Percentiles rank a stretch among this genome's conserved stretches.
phyloP scores from a whole-genome alignment of 2,329 filamentous ascomycete genomes.

The Iodosphaeria phyllophila region DNA sequence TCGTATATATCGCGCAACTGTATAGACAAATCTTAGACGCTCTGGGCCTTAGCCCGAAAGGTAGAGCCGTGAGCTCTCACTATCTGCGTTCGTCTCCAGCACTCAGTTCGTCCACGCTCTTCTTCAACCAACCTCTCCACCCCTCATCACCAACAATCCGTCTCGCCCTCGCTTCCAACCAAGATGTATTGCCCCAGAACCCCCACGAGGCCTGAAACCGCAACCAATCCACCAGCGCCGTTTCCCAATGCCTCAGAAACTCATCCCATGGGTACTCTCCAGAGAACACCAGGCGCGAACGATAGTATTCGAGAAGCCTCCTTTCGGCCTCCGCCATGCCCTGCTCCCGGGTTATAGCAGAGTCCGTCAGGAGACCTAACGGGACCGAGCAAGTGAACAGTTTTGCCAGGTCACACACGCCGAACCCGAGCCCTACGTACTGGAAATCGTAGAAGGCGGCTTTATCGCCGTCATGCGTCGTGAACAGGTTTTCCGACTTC shows the following conservation, averaged over 20 bases:
- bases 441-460: slow-evolving; percentile 55
- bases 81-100: too few relatives aligned
- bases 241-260: slow-evolving; percentile 44
- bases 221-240: slow-evolving; percentile 49
- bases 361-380: slow-evolving; percentile 25
- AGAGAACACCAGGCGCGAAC: slow-evolving; percentile 11
- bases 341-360: slow-evolving; percentile 17
- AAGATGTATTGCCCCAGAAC: slow-evolving; percentile 40
- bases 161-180: slow-evolving; percentile 34
- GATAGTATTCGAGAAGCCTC: slow-evolving; percentile 31
- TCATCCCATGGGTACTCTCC: slow-evolving; percentile 31
- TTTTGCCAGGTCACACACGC: slow-evolving; percentile 48
- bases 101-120: too few relatives aligned
- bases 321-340: slow-evolving; percentile 31
- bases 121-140: too few relatives aligned
- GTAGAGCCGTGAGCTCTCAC: too few relatives aligned
- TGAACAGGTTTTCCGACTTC: slow-evolving; percentile 51
- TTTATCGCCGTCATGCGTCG: slow-evolving; percentile 22
- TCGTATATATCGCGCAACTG: too few relatives aligned
- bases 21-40: too few relatives aligned
- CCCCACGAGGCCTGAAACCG: slow-evolving; percentile 41
- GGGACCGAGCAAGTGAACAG: slow-evolving; percentile 49
- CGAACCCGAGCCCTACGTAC: slow-evolving; percentile 44
- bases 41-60: too few relatives aligned
- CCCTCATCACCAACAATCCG: too few relatives aligned